A percentile compares a stretch with the other conserved stretches of the same genome.
Conservation (phyloP, 805 yeast species). For the Candida arabinofermentans region DNA sequence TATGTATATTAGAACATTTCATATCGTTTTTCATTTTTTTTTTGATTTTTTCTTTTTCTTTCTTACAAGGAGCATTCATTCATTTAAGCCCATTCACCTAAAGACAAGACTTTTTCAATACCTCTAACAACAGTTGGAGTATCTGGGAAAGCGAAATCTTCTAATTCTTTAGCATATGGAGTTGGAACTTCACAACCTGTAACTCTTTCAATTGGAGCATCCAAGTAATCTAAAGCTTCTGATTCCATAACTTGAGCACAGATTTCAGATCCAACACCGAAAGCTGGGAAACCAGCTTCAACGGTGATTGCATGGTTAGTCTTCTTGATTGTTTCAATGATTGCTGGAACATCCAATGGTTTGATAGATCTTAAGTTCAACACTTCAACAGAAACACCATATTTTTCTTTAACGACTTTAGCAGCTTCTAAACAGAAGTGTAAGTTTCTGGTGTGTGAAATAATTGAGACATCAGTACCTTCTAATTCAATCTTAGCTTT, state of each 20-base stretch:
- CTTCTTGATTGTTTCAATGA: constrained; percentile 86
- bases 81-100: constrained; percentile 36
- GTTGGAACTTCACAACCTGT: constrained; percentile 99
- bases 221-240: constrained; percentile 96
- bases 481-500: constrained; percentile 92
- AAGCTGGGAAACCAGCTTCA: constrained; percentile 97
- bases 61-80: background rate
- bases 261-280: constrained; percentile 98
- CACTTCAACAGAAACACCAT: constrained; percentile 89
- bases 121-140: constrained; percentile 86
- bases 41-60: background rate
- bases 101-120: constrained; percentile 70
- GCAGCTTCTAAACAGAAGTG: constrained; percentile 88
- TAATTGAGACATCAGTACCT: constrained; percentile 87
- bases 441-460: constrained; percentile 91
- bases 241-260: constrained; percentile 97
- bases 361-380: constrained; percentile 94
- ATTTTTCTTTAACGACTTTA: constrained; percentile 72
- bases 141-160: constrained; percentile 99
- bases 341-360: constrained; percentile 89
- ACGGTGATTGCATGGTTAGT: constrained; percentile 95
- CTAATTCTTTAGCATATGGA: constrained; percentile 94
- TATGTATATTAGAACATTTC: no score
- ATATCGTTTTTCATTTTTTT: no score
- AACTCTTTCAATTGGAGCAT: constrained; percentile 97